Conservation (phyloP, 2,329 filamentous ascomycete genomes). For the Fusarium duplospermum region DNA sequence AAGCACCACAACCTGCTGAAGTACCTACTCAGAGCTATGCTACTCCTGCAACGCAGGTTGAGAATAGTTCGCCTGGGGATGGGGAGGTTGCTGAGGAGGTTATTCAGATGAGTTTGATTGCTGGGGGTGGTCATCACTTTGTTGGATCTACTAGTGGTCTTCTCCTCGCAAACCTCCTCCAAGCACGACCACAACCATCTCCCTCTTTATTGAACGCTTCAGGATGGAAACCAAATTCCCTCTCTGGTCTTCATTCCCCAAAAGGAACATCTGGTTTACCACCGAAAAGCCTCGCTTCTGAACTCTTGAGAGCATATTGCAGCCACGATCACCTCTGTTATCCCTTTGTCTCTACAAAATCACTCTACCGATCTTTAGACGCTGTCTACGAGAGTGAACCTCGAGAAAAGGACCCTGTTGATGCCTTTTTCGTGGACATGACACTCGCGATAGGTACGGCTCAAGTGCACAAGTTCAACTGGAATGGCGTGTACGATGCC, state of each 20-base stretch:
- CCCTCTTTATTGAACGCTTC: slow-evolving; percentile 18
- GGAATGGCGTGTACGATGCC: slow-evolving; percentile 56
- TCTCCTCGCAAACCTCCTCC: slow-evolving; percentile 55
- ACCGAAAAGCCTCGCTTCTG: slow-evolving; percentile 48
- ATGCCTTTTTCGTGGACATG: slow-evolving; percentile 57
- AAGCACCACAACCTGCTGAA: slow-evolving; percentile 21
- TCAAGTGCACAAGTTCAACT: slow-evolving; percentile 57
- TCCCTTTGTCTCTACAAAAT: slow-evolving; percentile 52
- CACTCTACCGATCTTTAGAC: slow-evolving; percentile 44
- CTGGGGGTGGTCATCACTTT: slow-evolving; percentile 56
- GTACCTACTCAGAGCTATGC: not conserved
- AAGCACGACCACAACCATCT: slow-evolving; percentile 35
- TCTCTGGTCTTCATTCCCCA: slow-evolving; percentile 3
- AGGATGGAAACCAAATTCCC: slow-evolving; percentile 28
- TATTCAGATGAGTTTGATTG: slow-evolving; percentile 55
- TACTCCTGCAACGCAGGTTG: slow-evolving; percentile 1
- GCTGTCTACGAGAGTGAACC: slow-evolving; percentile 47
- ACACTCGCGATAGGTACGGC: slow-evolving; percentile 56
- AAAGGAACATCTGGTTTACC: slow-evolving; percentile 44
- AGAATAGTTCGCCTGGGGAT: slow-evolving; percentile 15
- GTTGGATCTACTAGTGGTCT: slow-evolving; percentile 55
- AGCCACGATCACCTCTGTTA: slow-evolving; percentile 57
- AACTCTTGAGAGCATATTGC: slow-evolving; percentile 55
- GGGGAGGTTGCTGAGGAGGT: slow-evolving; percentile 54
- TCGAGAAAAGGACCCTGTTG: slow-evolving; percentile 39